A percentile compares a stretch with the other conserved stretches of the same genome.
phyloP scores from a whole-genome alignment of 345 rosid genomes.

The Mallotus nudiflorus region DNA sequence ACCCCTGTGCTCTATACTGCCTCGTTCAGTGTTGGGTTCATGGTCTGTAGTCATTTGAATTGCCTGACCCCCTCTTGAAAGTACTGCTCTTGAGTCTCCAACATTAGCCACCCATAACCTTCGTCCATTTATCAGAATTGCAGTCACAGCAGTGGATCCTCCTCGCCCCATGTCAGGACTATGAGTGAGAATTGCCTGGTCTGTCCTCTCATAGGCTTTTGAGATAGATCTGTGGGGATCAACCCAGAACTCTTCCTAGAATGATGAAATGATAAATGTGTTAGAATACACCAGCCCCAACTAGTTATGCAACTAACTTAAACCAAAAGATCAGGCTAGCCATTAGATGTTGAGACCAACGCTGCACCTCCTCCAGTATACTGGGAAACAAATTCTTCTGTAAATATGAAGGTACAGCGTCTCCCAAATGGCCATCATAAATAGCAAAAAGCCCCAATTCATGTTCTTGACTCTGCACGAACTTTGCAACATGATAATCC shows the following conservation, averaged over 20 bases:
- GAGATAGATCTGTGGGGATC: slow-evolving; percentile 56
- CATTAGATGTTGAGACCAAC: slow-evolving; percentile 8
- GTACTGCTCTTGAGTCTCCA: slow-evolving; percentile 70
- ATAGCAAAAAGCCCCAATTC: slow-evolving; percentile 76
- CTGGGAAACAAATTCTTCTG: slow-evolving; percentile 68
- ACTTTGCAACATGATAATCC: slow-evolving; percentile 76
- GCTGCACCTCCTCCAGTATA: slow-evolving; percentile 62
- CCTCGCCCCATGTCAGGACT: slow-evolving; percentile 67
- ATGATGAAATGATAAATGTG: slow-evolving; percentile 10
- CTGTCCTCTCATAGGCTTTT: slow-evolving; percentile 69
- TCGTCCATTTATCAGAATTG: slow-evolving; percentile 52
- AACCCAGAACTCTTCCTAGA: slow-evolving; percentile 66
- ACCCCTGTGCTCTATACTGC: slow-evolving; percentile 63
- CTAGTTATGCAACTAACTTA: slow-evolving; percentile 2
- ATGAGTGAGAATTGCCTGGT: slow-evolving; percentile 58
- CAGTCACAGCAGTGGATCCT: slow-evolving; percentile 83
- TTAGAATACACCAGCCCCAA: slow-evolving; percentile 11
- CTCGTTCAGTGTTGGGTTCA: slow-evolving; percentile 67
- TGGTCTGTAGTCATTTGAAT: slow-evolving; percentile 60
- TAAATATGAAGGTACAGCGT: slow-evolving; percentile 57
- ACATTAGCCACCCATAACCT: slow-evolving; percentile 65
- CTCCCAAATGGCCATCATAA: slow-evolving; percentile 78
- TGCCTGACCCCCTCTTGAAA: slow-evolving; percentile 56
- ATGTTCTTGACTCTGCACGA: slow-evolving; percentile 43
- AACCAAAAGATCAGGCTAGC: slow-evolving; percentile 10